Evolutionary conservation across 345 rosid species (phyloP).

Genomic region (Heritiera littoralis): DNA sequence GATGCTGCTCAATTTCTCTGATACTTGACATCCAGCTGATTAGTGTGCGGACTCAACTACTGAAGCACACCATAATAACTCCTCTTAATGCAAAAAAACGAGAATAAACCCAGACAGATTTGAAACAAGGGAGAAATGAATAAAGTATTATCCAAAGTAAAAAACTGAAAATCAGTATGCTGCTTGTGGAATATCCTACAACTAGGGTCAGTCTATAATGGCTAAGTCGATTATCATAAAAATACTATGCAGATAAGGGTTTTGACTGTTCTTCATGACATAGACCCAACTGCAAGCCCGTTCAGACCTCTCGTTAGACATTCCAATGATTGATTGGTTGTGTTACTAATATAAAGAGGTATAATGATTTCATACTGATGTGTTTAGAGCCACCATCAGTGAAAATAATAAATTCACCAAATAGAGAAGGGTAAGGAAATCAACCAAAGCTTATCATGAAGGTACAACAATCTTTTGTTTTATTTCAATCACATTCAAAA

Average conservation of each 20-base stretch:
- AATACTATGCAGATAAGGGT: neutral
- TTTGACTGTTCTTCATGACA: neutral
- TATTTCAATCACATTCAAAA: neutral
- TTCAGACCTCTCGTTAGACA: neutral
- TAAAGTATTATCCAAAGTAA: neutral
- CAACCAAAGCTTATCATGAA: neutral
- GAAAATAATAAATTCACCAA: neutral
- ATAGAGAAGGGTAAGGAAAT: neutral
- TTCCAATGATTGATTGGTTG: neutral
- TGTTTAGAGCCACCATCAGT: neutral
- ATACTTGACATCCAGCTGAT: neutral
- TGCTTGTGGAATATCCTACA: neutral
- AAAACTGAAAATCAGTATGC: neutral
- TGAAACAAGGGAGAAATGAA: neutral
- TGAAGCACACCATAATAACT: neutral
- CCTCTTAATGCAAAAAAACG: neutral
- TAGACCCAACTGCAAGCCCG: neutral
- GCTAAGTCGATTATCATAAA: too few species aligned
- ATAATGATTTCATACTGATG: neutral
- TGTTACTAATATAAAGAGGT: neutral
- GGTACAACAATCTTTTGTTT: conserved; percentile 1
- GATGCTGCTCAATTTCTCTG: neutral
- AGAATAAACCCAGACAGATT: neutral
- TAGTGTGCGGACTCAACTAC: neutral
- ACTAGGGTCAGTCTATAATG: neutral